Conservation (phyloP, 2,329 filamentous ascomycete genomes). For the Colletotrichum acutatum region DNA sequence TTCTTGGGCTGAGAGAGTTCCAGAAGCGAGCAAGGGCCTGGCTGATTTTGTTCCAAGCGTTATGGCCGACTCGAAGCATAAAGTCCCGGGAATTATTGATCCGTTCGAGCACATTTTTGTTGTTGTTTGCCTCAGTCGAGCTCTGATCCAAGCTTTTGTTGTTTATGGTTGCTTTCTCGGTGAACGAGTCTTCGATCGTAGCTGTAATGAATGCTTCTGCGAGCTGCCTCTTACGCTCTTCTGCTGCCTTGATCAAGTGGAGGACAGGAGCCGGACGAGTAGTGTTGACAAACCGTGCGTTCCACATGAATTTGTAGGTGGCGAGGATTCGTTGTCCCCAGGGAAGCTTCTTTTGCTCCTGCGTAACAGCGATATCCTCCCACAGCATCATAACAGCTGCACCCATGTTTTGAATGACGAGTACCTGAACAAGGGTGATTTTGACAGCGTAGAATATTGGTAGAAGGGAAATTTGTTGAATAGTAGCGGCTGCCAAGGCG, state of each 20-base stretch:
- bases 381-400: slow-evolving; percentile 24
- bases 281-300: slow-evolving; percentile 20
- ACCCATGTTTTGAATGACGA: slow-evolving; percentile 15
- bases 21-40: neutral
- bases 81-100: neutral
- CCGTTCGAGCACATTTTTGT: neutral
- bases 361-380: slow-evolving; percentile 23
- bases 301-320: slow-evolving; percentile 26
- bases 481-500: neutral
- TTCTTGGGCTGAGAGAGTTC: neutral
- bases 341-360: slow-evolving; percentile 14
- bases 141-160: neutral
- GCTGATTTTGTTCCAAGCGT: neutral
- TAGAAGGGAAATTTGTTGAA: neutral
- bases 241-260: neutral
- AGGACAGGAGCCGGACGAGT: slow-evolving; percentile 18
- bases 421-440: neutral
- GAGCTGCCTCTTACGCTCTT: neutral
- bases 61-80: neutral
- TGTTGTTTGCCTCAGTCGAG: neutral
- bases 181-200: neutral
- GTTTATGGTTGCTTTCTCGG: neutral
- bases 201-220: neutral
- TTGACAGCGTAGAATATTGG: neutral
- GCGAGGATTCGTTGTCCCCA: slow-evolving; percentile 1